Percentiles rank a stretch among this genome's conserved stretches.
These are phyloP conservation scores for Mycosphaerella sp. DNA, from an alignment of 2,329 filamentous ascomycete genomes.

Conservation along the genomic window DNA sequence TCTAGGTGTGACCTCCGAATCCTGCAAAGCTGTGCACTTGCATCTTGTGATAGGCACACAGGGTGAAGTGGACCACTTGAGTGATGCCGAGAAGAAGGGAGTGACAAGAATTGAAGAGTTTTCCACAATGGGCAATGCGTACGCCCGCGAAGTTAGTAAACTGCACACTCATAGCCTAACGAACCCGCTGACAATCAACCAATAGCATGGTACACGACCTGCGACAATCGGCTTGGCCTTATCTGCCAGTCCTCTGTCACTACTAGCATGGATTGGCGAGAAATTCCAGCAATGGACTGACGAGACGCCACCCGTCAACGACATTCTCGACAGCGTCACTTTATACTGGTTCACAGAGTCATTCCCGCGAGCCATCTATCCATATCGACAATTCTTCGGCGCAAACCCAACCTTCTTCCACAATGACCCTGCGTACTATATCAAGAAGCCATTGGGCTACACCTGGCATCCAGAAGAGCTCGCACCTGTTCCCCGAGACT, in stretches of 20 bases:
- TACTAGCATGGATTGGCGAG: slow-evolving; percentile 55
- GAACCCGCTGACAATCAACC: not conserved
- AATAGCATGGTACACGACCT: slow-evolving; percentile 48
- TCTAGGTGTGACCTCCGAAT: slow-evolving; percentile 39
- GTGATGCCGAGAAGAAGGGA: slow-evolving; percentile 22
- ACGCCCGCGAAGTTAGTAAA: slow-evolving; percentile 35
- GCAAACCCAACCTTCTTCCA: slow-evolving; percentile 23
- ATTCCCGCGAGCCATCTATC: slow-evolving; percentile 41
- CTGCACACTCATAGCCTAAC: not conserved
- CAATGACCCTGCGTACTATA: slow-evolving; percentile 22
- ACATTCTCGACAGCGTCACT: slow-evolving; percentile 46
- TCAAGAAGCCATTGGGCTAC: slow-evolving; percentile 42
- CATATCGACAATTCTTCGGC: slow-evolving; percentile 41
- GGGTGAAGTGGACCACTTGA: slow-evolving; percentile 15
- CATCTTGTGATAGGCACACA: slow-evolving; percentile 20
- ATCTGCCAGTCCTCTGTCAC: slow-evolving; percentile 47
- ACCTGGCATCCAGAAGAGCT: slow-evolving; percentile 42
- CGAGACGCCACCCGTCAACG: slow-evolving; percentile 34
- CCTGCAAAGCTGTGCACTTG: slow-evolving; percentile 43
- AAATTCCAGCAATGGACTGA: slow-evolving; percentile 53
- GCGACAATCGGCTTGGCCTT: slow-evolving; percentile 52
- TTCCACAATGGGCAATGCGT: slow-evolving; percentile 41
- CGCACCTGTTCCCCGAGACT: slow-evolving; percentile 35
- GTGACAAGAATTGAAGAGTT: slow-evolving; percentile 23
- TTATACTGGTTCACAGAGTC: slow-evolving; percentile 51